Evolutionary conservation across 2,329 filamentous ascomycete species (phyloP).

Genomic region (Alternaria sp.): DNA sequence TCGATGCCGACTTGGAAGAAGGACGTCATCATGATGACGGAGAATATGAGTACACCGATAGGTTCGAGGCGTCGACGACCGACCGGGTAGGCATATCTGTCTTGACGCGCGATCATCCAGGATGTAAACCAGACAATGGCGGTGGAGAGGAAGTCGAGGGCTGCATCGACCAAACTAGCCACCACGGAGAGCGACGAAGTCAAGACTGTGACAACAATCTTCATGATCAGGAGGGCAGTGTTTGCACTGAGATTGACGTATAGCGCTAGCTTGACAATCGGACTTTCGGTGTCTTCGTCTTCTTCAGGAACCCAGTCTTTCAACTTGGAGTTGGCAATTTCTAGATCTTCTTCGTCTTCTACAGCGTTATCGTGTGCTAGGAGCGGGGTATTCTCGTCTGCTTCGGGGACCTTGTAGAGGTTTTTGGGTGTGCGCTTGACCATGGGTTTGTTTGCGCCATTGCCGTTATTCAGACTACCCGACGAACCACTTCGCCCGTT

Average conservation of each 20-base stretch:
- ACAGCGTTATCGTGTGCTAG: conserved; percentile 53
- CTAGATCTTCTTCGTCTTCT: conserved; percentile 49
- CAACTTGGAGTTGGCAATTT: conserved; percentile 62
- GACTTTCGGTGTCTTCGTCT: conserved; percentile 76
- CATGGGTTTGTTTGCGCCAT: conserved; percentile 39
- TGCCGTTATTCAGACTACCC: conserved; percentile 39
- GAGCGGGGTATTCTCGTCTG: conserved; percentile 72
- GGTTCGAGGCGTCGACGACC: conserved; percentile 80
- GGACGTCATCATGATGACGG: conserved; percentile 85
- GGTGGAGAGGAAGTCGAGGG: conserved; percentile 82
- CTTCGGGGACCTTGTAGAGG: conserved; percentile 75
- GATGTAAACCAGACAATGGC: conserved; percentile 84
- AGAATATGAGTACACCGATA: conserved; percentile 80
- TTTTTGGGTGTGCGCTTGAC: conserved; percentile 74
- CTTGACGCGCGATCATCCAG: conserved; percentile 75
- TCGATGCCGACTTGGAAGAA: conserved; percentile 81
- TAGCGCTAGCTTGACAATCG: conserved; percentile 85
- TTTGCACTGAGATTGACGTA: conserved; percentile 87
- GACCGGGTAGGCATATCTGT: conserved; percentile 81
- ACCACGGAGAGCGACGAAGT: conserved; percentile 85
- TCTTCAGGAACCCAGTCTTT: conserved; percentile 74
- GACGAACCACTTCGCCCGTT: conserved; percentile 16
- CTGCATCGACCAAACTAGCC: conserved; percentile 80
- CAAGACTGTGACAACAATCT: conserved; percentile 78
- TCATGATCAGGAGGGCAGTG: conserved; percentile 75